These are phyloP conservation scores for Paramecium primaurelia DNA, from an alignment of 73 alveolate genomes.

Conservation along the genomic window DNA sequence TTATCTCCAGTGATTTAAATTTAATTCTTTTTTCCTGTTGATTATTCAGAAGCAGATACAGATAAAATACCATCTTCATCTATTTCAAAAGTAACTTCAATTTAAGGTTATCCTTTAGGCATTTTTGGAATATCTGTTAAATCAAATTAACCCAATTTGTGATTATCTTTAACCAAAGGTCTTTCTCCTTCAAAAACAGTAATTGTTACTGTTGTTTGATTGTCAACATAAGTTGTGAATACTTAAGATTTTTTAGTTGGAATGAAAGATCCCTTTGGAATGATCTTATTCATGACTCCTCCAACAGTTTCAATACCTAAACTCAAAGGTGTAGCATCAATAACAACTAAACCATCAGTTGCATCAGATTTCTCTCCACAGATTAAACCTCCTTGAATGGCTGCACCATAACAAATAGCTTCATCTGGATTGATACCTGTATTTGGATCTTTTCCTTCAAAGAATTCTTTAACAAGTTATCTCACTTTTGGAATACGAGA, in stretches of 20 bases:
- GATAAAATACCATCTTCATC: conserved; percentile 87
- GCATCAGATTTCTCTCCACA: conserved; percentile 94
- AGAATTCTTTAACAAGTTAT: conserved; percentile 78
- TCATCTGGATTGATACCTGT: conserved; percentile 98
- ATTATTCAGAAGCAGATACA: conserved; percentile 86
- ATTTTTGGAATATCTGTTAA: conserved; percentile 81
- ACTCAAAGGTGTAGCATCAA: conserved; percentile 98
- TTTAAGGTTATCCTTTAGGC: conserved; percentile 94
- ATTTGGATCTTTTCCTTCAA: conserved; percentile 95
- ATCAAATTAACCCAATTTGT: conserved; percentile 77
- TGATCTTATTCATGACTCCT: conserved; percentile 99
- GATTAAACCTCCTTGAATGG: conserved; percentile 98
- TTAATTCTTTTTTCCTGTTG: conserved; percentile 76
- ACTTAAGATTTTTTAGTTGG: conserved; percentile 95
- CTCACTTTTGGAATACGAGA: conserved; percentile 96
- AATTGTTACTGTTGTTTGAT: conserved; percentile 73
- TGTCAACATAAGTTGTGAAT: conserved; percentile 67
- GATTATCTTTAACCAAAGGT: conserved; percentile 79
- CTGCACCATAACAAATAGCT: conserved; percentile 99
- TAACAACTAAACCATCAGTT: conserved; percentile 85
- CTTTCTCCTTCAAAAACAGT: conserved; percentile 86
- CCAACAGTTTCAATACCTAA: conserved; percentile 99
- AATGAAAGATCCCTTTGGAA: conserved; percentile 98
- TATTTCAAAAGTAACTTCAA: conserved; percentile 90
- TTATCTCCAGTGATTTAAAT: conserved; percentile 61